phyloP scores from a whole-genome alignment of 139 green algal species.

The Ostreobium quekettii region DNA sequence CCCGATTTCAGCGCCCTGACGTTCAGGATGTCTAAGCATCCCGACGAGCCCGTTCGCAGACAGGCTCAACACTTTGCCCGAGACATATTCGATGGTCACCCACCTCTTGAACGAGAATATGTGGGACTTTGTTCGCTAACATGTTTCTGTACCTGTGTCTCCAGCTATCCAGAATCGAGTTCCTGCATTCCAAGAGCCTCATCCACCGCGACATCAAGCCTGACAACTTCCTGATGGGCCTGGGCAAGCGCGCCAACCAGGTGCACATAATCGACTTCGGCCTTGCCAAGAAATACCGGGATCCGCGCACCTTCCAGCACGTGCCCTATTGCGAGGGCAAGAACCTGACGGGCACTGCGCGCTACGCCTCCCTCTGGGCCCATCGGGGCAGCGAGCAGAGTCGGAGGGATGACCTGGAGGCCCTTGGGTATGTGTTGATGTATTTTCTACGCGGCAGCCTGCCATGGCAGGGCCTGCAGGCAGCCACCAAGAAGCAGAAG shows the following conservation, averaged over 20 bases:
- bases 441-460: conserved; percentile 94
- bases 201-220: conserved; percentile 98
- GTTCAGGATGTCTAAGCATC: no score
- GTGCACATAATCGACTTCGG: conserved; percentile 99
- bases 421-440: conserved; percentile 91
- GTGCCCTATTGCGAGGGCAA: conserved; percentile 99
- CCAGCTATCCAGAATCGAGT: no score
- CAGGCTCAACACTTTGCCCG: no score
- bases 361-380: conserved; percentile 97
- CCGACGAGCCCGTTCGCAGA: no score
- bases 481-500: conserved; percentile 99
- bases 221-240: conserved; percentile 98
- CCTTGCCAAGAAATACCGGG: conserved; percentile 97
- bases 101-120: no score
- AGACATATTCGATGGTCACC: no score
- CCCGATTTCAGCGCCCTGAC: no score
- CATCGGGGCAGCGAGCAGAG: conserved; percentile 74
- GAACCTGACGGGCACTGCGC: conserved; percentile 88
- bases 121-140: no score
- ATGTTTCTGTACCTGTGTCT: no score
- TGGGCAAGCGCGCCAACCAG: conserved; percentile 92
- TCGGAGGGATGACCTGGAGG: conserved; percentile 51
- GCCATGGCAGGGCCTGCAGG: conserved; percentile 92
- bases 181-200: conserved; percentile 94
- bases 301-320: conserved; percentile 95